Conservation (phyloP, 1,284 basidiomycete genomes). For the Gomphus bonarii region DNA sequence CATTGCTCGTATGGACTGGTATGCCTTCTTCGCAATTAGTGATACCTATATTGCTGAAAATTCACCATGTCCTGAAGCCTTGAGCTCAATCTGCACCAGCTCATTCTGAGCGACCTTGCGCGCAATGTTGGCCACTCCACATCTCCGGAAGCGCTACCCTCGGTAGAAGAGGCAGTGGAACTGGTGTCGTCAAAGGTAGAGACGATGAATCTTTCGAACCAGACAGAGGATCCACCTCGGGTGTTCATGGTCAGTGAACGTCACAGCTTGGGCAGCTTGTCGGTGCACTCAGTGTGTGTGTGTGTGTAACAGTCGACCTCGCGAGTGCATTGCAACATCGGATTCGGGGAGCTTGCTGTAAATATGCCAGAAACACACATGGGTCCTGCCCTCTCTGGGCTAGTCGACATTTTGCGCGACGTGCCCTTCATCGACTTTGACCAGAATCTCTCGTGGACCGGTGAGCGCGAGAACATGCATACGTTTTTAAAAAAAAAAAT, state of each 20-base stretch:
- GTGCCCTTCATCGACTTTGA: conserved; percentile 70
- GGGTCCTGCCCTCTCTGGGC: conserved; percentile 38
- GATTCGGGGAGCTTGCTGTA: conserved; percentile 63
- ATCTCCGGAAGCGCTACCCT: conserved; percentile 24
- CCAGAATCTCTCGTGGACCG: conserved; percentile 64
- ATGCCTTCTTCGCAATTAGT: not conserved
- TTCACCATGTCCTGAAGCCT: conserved; percentile 20
- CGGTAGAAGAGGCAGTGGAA: conserved; percentile 36
- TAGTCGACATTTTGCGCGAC: conserved; percentile 58
- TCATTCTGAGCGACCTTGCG: conserved; percentile 74
- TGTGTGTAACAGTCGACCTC: conserved; percentile 51
- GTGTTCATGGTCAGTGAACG: conserved; percentile 47
- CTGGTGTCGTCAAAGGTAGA: conserved; percentile 54
- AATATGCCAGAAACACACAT: conserved; percentile 50
- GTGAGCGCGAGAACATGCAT: conserved; percentile 25
- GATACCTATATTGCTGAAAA: not conserved
- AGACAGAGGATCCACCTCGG: conserved; percentile 20
- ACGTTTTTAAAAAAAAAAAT: not conserved
- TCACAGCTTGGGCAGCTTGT: not conserved
- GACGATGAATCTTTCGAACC: conserved; percentile 23
- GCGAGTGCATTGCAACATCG: conserved; percentile 63
- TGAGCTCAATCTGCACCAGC: conserved; percentile 62
- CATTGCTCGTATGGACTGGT: conserved; percentile 6
- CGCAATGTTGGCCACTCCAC: conserved; percentile 43
- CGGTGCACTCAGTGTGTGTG: not conserved